Conservation (phyloP, 257 asterid genomes). For the Echites panduratus region DNA sequence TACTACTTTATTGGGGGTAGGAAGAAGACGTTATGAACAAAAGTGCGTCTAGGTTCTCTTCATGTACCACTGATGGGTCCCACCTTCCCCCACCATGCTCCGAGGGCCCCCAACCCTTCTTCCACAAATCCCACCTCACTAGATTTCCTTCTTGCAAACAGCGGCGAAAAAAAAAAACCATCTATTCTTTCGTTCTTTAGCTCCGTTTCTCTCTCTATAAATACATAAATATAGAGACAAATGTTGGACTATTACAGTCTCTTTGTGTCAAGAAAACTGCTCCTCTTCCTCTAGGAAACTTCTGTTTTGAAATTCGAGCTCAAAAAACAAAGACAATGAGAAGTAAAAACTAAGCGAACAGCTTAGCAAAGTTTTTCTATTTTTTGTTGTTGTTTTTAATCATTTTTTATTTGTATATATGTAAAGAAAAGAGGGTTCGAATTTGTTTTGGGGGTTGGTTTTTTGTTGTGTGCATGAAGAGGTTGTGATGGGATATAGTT, state of each 20-base stretch:
- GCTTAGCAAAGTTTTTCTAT: neutral
- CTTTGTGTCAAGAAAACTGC: conserved; percentile 6
- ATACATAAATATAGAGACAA: conserved; percentile 4
- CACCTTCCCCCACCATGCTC: conserved; percentile 9
- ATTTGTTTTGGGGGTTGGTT: neutral
- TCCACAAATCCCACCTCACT: conserved; percentile 15
- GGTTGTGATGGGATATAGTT: neutral
- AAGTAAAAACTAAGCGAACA: neutral
- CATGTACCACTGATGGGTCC: conserved; percentile 56
- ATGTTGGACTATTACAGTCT: conserved; percentile 1
- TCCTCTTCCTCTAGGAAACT: conserved; percentile 23
- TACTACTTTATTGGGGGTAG: conserved; percentile 23
- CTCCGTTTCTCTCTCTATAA: conserved; percentile 12
- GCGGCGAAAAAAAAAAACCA: conserved; percentile 24
- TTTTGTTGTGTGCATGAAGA: conserved; percentile 8
- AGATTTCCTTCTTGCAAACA: conserved; percentile 19
- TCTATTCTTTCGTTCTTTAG: neutral
- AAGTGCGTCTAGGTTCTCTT: conserved; percentile 88
- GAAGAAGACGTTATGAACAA: conserved; percentile 36
- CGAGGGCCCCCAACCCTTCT: conserved; percentile 14
- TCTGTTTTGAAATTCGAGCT: conserved; percentile 28
- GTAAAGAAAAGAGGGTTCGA: neutral
- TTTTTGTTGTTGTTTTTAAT: neutral
- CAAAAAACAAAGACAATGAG: conserved; percentile 2
- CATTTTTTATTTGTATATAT: neutral